Evolutionary conservation across 495 filamentous ascomycete genomes (phyloP).

Genomic region (Amorphotheca resinae): DNA sequence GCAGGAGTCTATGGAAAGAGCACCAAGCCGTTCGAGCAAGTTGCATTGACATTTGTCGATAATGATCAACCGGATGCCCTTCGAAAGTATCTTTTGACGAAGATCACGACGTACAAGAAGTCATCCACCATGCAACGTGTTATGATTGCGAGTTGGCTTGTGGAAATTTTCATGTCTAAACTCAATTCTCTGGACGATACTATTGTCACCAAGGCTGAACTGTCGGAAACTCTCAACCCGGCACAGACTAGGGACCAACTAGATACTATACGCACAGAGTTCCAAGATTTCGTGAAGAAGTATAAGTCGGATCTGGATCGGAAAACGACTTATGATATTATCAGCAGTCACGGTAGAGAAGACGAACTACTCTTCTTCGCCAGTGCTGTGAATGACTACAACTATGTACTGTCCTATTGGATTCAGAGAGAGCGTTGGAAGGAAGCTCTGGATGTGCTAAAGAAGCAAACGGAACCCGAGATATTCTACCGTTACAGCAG

Average conservation of each 20-base stretch:
- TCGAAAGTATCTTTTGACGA: slow-evolving; percentile 77
- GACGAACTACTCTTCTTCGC: slow-evolving; percentile 87
- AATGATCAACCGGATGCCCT: slow-evolving; percentile 81
- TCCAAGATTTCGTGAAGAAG: slow-evolving; percentile 72
- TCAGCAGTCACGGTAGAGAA: slow-evolving; percentile 89
- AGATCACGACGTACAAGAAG: slow-evolving; percentile 73
- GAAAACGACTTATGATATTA: slow-evolving; percentile 89
- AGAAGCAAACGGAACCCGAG: slow-evolving; percentile 79
- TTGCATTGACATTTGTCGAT: slow-evolving; percentile 83
- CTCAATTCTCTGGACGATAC: slow-evolving; percentile 90
- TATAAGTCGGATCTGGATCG: slow-evolving; percentile 78
- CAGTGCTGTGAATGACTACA: slow-evolving; percentile 74
- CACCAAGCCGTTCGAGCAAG: slow-evolving; percentile 93
- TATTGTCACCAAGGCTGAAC: slow-evolving; percentile 77
- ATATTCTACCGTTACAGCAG: slow-evolving; percentile 93
- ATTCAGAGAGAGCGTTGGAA: slow-evolving; percentile 89
- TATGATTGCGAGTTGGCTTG: slow-evolving; percentile 91
- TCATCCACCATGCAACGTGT: slow-evolving; percentile 78
- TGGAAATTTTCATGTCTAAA: slow-evolving; percentile 96
- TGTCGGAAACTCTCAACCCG: slow-evolving; percentile 55
- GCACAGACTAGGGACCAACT: slow-evolving; percentile 65
- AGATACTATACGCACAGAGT: slow-evolving; percentile 55
- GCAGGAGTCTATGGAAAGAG: slow-evolving; percentile 86
- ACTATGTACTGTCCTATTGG: slow-evolving; percentile 94
- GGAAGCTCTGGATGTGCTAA: slow-evolving; percentile 78